Conservation (phyloP, 805 yeast species). For the Candida tibetensis region DNA sequence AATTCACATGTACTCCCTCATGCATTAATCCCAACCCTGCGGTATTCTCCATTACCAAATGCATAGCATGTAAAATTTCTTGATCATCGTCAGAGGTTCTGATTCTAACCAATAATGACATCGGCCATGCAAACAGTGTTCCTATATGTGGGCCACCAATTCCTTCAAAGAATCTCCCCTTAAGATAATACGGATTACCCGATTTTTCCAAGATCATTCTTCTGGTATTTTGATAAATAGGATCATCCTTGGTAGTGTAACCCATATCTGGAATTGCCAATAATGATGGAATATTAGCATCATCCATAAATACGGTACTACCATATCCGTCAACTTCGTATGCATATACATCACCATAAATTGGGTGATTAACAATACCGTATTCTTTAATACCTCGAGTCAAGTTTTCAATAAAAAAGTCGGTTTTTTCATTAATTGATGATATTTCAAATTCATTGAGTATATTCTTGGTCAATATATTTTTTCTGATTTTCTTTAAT, state of each 20-base stretch:
- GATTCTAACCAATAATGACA: conserved; percentile 73
- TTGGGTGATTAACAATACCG: conserved; percentile 67
- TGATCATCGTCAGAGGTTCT: conserved; percentile 71
- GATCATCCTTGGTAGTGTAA: conserved; percentile 48
- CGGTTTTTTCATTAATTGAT: conserved; percentile 22
- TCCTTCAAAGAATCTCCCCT: conserved; percentile 65
- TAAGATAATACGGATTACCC: conserved; percentile 77
- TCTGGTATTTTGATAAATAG: conserved; percentile 73
- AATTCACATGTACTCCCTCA: conserved; percentile 70
- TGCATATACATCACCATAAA: conserved; percentile 76
- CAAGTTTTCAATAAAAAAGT: conserved; percentile 41
- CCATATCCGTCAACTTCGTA: conserved; percentile 91
- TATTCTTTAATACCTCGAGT: conserved; percentile 54
- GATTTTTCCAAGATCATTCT: conserved; percentile 63
- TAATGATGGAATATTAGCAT: conserved; percentile 84
- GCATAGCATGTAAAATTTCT: conserved; percentile 55
- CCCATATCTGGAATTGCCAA: conserved; percentile 81
- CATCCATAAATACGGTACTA: conserved; percentile 73
- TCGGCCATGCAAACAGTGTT: conserved; percentile 81
- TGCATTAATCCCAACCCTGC: conserved; percentile 80
- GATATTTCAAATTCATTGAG: conserved; percentile 10
- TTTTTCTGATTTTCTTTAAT: conserved; percentile 35
- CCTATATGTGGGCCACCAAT: conserved; percentile 94
- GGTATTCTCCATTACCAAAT: conserved; percentile 56
- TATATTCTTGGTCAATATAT: conserved; percentile 16